Evolutionary conservation across 495 filamentous ascomycete genomes (phyloP).

Genomic region (Lasiosphaeris hirsuta): DNA sequence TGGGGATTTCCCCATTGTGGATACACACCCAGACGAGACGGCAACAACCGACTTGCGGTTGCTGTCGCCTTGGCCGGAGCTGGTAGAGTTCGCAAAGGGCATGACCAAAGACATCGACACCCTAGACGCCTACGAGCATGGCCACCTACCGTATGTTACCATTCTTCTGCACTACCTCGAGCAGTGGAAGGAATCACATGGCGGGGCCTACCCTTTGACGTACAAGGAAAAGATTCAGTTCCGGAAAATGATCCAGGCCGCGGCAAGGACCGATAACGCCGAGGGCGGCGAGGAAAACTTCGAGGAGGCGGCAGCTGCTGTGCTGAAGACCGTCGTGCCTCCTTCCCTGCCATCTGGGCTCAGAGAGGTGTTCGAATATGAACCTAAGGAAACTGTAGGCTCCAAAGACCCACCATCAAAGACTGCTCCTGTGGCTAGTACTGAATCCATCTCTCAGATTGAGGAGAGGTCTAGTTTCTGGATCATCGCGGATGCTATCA

Average conservation of each 20-base stretch:
- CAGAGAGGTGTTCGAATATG: conserved; percentile 73
- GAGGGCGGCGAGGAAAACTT: conserved; percentile 97
- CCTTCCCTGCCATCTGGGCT: conserved; percentile 64
- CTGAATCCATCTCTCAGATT: conserved; percentile 27
- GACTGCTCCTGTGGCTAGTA: conserved; percentile 8
- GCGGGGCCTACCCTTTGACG: conserved; percentile 61
- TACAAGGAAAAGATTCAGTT: conserved; percentile 90
- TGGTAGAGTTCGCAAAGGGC: conserved; percentile 58
- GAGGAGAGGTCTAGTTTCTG: conserved; percentile 66
- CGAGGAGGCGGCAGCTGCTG: conserved; percentile 84
- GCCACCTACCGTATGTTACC: conserved; percentile 85
- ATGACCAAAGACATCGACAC: conserved; percentile 63
- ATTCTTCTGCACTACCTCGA: conserved; percentile 83
- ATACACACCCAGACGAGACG: conserved; percentile 90
- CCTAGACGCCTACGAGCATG: conserved; percentile 78
- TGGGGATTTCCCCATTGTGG: conserved; percentile 82
- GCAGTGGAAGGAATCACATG: conserved; percentile 73
- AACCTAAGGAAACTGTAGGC: conserved; percentile 43
- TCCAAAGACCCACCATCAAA: background rate
- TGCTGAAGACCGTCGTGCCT: conserved; percentile 68
- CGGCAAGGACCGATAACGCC: conserved; percentile 66
- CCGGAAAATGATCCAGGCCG: conserved; percentile 59
- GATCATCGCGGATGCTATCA: conserved; percentile 82
- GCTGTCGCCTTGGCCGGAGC: conserved; percentile 82
- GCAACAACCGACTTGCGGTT: conserved; percentile 83